These are phyloP conservation scores for Hamamelis virginiana DNA, from an alignment of 164 flowering plant species.

Conservation along the genomic window DNA sequence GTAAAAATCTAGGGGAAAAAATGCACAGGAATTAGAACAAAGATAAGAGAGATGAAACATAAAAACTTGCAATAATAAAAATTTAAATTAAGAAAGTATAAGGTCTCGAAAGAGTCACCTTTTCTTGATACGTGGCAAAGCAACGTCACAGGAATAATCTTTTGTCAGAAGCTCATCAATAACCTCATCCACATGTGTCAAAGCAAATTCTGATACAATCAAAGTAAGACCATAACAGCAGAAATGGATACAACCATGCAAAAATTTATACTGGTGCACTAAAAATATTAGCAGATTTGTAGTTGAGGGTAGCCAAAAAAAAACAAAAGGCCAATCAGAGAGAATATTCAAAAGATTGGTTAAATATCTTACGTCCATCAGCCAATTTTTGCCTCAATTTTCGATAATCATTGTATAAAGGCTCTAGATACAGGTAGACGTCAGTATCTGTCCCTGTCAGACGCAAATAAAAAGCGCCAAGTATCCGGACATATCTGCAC, in stretches of 20 bases:
- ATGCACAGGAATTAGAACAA: too few species aligned
- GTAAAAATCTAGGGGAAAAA: too few species aligned
- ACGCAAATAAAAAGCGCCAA: constrained; percentile 94
- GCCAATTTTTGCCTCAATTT: constrained; percentile 64
- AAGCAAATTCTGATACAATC: constrained; percentile 44
- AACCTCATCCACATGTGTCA: constrained; percentile 93
- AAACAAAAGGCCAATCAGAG: not conserved
- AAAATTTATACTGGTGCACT: not conserved
- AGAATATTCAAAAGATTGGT: not conserved
- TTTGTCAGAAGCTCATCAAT: constrained; percentile 88
- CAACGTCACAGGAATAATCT: constrained; percentile 94
- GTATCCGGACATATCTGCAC: constrained; percentile 80
- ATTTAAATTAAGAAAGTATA: not conserved
- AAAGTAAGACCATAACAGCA: not conserved
- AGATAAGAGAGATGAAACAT: too few species aligned
- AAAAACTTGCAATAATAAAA: too few species aligned
- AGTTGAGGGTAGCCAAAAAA: not conserved
- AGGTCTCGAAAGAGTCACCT: constrained; percentile 40
- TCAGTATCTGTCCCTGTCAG: constrained; percentile 85
- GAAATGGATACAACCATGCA: not conserved
- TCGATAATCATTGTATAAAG: constrained; percentile 92
- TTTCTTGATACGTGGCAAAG: constrained; percentile 87
- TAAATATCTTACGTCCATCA: constrained; percentile 73
- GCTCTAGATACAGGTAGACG: constrained; percentile 90
- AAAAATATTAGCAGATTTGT: not conserved